Conservation (phyloP, 164 flowering plant genomes). For the Saururus chinensis region DNA sequence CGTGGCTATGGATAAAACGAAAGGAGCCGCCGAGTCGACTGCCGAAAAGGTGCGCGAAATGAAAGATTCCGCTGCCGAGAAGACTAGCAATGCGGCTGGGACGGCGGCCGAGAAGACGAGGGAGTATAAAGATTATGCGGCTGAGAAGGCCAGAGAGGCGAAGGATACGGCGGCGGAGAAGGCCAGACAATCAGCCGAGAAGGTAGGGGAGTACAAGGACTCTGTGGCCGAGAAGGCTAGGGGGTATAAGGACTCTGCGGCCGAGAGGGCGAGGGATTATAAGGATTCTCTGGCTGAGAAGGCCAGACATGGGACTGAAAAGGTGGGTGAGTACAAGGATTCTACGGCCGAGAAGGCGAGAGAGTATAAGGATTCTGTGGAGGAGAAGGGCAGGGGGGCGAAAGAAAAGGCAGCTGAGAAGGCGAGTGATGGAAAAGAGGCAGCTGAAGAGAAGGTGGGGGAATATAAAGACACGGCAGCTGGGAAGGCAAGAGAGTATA, state of each 20-base stretch:
- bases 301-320: conserved; percentile 10
- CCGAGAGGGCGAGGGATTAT: conserved; percentile 4
- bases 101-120: conserved; percentile 10
- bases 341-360: conserved; percentile 19
- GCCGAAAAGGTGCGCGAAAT: conserved; percentile 13
- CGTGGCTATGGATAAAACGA: conserved; percentile 17
- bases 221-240: conserved; percentile 15
- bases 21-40: conserved; percentile 21
- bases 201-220: conserved; percentile 17
- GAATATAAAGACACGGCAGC: conserved; percentile 17
- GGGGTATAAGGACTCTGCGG: conserved; percentile 14
- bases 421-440: conserved; percentile 8
- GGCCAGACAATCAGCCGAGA: conserved; percentile 19
- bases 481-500: conserved; percentile 20
- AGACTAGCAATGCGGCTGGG: conserved; percentile 21
- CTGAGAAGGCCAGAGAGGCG: conserved; percentile 8
- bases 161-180: conserved; percentile 11
- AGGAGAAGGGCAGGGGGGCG: conserved; percentile 16
- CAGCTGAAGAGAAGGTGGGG: conserved; percentile 6
- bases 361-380: conserved; percentile 15
- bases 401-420: conserved; percentile 16
- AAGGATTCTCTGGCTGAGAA: conserved; percentile 22
- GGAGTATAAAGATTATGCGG: conserved; percentile 19
- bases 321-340: conserved; percentile 14
- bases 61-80: conserved; percentile 17